These are phyloP conservation scores for Quercus lobata DNA, from an alignment of 331 rosid genomes.

Conservation along the genomic window DNA sequence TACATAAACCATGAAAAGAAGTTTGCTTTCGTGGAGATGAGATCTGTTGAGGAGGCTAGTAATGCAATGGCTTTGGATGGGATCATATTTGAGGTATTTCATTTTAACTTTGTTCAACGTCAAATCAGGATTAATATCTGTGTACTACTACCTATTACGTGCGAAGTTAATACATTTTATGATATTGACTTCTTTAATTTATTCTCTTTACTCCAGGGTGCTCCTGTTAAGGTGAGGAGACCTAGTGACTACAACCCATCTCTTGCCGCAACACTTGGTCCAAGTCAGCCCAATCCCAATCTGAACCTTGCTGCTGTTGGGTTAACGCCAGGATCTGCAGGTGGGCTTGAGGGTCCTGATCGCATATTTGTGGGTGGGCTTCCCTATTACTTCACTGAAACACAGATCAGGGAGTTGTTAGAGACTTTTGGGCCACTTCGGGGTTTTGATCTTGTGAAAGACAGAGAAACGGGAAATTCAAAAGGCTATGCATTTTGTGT, in stretches of 20 bases:
- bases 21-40: constrained; percentile 97
- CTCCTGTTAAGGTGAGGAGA: constrained; percentile 97
- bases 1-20: constrained; percentile 98
- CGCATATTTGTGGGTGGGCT: constrained; percentile 99
- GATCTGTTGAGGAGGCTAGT: constrained; percentile 99
- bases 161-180: not conserved
- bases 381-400: constrained; percentile 92
- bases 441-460: constrained; percentile 95
- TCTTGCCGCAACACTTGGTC: constrained; percentile 95
- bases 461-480: constrained; percentile 96
- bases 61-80: constrained; percentile 99
- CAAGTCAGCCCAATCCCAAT: constrained; percentile 96
- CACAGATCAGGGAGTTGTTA: constrained; percentile 84
- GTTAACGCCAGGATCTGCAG: constrained; percentile 88
- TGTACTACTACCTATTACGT: not conserved
- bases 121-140: not conserved
- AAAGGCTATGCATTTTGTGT: constrained; percentile 99
- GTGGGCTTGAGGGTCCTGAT: constrained; percentile 97
- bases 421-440: constrained; percentile 96
- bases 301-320: constrained; percentile 84
- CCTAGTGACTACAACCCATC: constrained; percentile 98
- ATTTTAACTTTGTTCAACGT: not conserved
- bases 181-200: not conserved
- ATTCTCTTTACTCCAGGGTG: constrained; percentile 50
- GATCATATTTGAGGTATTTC: constrained; percentile 85